Evolutionary conservation across 139 green algal species (phyloP), one percentile per base, ranked within the genome.

Genomic region (Auxenochlorella protothecoides): DNA sequence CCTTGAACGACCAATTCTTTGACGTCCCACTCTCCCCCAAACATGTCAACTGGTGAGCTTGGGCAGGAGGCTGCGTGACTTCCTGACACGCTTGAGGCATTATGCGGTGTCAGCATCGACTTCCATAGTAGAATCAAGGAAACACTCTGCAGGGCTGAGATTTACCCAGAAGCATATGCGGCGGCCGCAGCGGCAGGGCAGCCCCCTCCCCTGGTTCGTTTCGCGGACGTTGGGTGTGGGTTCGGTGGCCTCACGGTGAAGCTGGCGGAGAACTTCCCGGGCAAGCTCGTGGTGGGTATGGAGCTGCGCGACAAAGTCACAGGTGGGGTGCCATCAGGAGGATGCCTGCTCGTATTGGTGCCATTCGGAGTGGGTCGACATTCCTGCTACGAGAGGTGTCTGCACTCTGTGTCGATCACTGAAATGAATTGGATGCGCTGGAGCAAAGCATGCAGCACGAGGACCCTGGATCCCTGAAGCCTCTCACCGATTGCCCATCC

Each of bases 141-240:
- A 44, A 44, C 27, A 44, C 27, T 69, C 10, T 73, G 65, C 74
- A 85, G 82, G 82, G 12, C 66, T 11, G 69, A 76, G 14, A 70
- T 84, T 65, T 85, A 71, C 68, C 79, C 79, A 3, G 65, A 79
- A 55, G 59, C 78, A 4, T 66, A 75, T 53, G 66, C 8, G n/a
- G 66, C 11, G 15, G 60, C 61, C 16, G 15, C 10, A 10, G 12
- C 16, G 14, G n/a, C 59, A 7, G 12, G 27, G 27, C 27, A 44
- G 27, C 27, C 59, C 5, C 54, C 54, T 13, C 68, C 75, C 55
- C 8, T 51, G 53, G 74, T 78, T 4, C 54, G 72, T 1, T 96
- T 97, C 84, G 89, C 88, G 10, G 95, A 99, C 74, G 86, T 99
- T 2, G 95, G 95, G 53, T 99, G 95, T 74, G 95, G 95, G 61